Conservation (phyloP, 2,329 filamentous ascomycete species). For the Trichoderma citrinoviride region DNA sequence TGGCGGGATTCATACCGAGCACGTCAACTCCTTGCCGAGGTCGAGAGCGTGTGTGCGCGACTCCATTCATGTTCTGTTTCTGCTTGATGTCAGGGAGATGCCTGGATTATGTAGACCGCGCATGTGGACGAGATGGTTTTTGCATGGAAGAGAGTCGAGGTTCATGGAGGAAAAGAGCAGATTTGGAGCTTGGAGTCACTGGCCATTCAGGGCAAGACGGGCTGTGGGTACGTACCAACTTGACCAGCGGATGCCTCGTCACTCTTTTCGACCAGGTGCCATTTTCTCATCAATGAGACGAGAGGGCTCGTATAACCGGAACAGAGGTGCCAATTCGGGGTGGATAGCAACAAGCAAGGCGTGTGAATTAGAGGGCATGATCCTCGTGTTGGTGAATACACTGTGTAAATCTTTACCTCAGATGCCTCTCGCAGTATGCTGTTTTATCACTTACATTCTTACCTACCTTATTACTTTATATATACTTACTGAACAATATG, state of each 20-base stretch:
- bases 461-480: too few species aligned
- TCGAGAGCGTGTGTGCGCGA: slow-evolving; percentile 57
- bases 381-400: too few species aligned
- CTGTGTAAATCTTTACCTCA: too few species aligned
- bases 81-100: neutral
- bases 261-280: neutral
- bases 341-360: too few species aligned
- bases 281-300: too few species aligned
- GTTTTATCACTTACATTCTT: too few species aligned
- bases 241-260: neutral
- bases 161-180: slow-evolving; percentile 1
- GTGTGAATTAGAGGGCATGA: too few species aligned
- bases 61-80: slow-evolving; percentile 46
- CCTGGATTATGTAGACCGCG: neutral
- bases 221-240: slow-evolving; percentile 1
- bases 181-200: neutral
- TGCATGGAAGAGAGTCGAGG: neutral
- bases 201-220: neutral
- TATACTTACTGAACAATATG: too few species aligned
- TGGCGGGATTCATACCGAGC: slow-evolving; percentile 65
- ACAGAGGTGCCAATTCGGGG: too few species aligned
- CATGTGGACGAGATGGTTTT: neutral
- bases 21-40: slow-evolving; percentile 90
- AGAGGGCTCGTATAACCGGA: too few species aligned
- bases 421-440: too few species aligned